Conservation (phyloP, 768 basidiomycete genomes). For the Flagelloscypha sp. region DNA sequence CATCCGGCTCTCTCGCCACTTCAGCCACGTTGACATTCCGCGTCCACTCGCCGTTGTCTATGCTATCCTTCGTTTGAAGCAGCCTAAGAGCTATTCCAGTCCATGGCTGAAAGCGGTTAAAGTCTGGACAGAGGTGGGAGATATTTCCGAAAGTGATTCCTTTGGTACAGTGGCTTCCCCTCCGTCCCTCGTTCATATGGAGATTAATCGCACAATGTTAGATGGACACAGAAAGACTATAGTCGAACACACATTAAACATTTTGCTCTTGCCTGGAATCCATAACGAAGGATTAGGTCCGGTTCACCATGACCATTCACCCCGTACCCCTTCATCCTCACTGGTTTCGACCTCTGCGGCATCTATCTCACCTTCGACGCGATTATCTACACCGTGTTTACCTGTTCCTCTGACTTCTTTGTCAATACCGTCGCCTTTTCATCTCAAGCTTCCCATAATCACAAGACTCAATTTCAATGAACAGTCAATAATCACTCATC, state of each 20-base stretch:
- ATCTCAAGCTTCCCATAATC: slow-evolving; percentile 62
- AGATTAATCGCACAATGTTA: slow-evolving; percentile 20
- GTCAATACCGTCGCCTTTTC: slow-evolving; percentile 60
- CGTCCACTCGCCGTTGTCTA: slow-evolving; percentile 53
- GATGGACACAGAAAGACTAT: slow-evolving; percentile 70
- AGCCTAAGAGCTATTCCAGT: slow-evolving; percentile 24
- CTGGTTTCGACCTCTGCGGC: slow-evolving; percentile 22
- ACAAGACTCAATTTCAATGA: slow-evolving; percentile 76
- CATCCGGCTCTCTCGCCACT: slow-evolving; percentile 48
- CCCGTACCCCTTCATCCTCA: slow-evolving; percentile 31
- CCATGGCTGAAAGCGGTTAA: slow-evolving; percentile 56
- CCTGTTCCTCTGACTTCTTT: slow-evolving; percentile 51
- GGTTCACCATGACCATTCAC: slow-evolving; percentile 22
- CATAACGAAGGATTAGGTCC: slow-evolving; percentile 38
- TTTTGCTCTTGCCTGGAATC: slow-evolving; percentile 67
- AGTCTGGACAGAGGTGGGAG: slow-evolving; percentile 69
- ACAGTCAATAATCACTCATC: slow-evolving; percentile 69
- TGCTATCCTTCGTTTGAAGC: slow-evolving; percentile 41
- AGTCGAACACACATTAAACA: slow-evolving; percentile 73
- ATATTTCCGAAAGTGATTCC: slow-evolving; percentile 70
- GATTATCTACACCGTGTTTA: slow-evolving; percentile 34
- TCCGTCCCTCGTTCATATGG: slow-evolving; percentile 4
- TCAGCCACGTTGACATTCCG: slow-evolving; percentile 61
- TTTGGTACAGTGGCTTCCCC: slow-evolving; percentile 46
- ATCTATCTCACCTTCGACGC: slow-evolving; percentile 13